Base-by-base conservation (phyloP, 1,284 basidiomycete species). In the Vanrija humicola region DNA sequence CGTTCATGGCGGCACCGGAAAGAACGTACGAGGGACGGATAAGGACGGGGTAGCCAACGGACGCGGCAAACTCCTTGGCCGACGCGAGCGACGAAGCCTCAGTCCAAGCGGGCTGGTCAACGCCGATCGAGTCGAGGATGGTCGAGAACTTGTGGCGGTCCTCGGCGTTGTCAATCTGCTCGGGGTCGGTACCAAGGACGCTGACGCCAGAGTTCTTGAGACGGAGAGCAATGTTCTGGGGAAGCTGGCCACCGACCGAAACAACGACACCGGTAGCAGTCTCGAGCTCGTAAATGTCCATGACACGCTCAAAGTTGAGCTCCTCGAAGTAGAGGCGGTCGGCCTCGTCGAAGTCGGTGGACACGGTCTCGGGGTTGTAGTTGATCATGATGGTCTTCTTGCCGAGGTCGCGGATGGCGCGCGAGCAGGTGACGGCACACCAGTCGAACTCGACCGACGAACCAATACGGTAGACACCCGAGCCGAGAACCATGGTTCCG, bases 201-300 rank as follows among this genome's bases (percentile, higher is more conserved):
- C 89, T 92, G 68, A 98, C 89, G 40, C 88, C 89, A 47, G 82
- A 86, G 61, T 95, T 78, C 80, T 98, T 96, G 62, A 99, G 83
- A 29, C 92, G 86, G 46, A 99, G 86, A 42, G 96, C 95, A 68
- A 99, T 98, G 79, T 99, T 99, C 79, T 99, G 94, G 9, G 94
- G 93, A 9, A 96, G 80, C 81, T 97, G 93, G 86, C 94, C 96
- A 72, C 96, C 96, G 48, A 98, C 93, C 67, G 89, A 93, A 67
- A 99, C 94, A 61, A 99, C 86, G 44, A 95, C 91, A 74, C 96
- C 96, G 48, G 88, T 83, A 3, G 96, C 87, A 50, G 84, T 83
- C 74, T 99, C 96, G 63, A 98, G 79, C 77, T 99, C 96, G 76
- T 98, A 99, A 66, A 99, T 98, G 78, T 99, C 96, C 94, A 99